Evolutionary conservation across 805 yeast genomes (phyloP), one percentile per base, ranked within the genome.

Genomic region (Cyberlindnera maritima): DNA sequence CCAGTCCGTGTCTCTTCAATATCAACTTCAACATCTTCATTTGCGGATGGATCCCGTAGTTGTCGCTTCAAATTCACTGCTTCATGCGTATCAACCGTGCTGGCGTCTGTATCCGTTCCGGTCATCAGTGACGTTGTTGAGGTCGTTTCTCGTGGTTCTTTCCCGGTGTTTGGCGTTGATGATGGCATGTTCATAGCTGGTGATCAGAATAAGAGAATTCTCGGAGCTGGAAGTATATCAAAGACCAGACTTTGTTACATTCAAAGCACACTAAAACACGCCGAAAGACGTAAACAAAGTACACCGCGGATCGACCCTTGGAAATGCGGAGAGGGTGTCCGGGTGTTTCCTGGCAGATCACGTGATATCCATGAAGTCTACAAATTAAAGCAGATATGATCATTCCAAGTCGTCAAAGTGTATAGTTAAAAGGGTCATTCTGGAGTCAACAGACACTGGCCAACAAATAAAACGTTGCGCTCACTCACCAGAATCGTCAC

Each of bases 1-100:
- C 59, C 58, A 1, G 45, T 31, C 33, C 39, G 29, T 1, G 56
- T 48, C 47, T 46, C 39, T 36, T 55, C 59, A 3, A 53, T 53
- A 31, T 46, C 54, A n/a, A n/a, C 31, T 15, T 28, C 38, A 9
- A 8, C 31, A 4, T 28, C 38, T 4, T 13, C 36, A 4, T n/a
- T n/a, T n/a, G n/a, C n/a, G n/a, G 25, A 7, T 28, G 13, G 31
- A 14, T 4, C 5, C 40, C 38, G 2, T 4, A 28, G 35, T 29
- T 4, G 28, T 5, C 9, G 21, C 15, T 9, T 28, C 19, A 18
- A 10, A 4, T n/a, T 15, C 19, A 38, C 34, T 2, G 39, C 7
- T n/a, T 15, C 31, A 9, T 13, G 18, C 13, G 44, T 41, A 19
- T 29, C 45, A 12, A 42, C n/a, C 3, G 45, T 42, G 13, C 45